A percentile compares a stretch with the other conserved stretches of the same genome.
Evolutionary conservation across 305 asterid species (phyloP).

Genomic region (Fraxinus greggii): DNA sequence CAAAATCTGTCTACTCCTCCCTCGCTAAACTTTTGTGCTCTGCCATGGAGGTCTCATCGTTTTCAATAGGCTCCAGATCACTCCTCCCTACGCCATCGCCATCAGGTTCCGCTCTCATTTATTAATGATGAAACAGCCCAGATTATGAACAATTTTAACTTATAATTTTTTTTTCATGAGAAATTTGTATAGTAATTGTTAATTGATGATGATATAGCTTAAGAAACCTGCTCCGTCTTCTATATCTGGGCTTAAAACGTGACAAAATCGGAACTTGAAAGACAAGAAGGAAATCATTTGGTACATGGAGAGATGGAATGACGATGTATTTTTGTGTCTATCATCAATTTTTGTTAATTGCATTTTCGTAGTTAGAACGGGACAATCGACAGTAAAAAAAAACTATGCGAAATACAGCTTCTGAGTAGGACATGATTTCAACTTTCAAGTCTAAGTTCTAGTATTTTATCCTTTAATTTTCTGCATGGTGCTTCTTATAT

Average conservation of each 20-base stretch:
- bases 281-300: not conserved
- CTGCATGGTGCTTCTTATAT: constrained; percentile 1
- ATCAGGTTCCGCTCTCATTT: constrained; percentile 35
- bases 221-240: not conserved
- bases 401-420: not conserved
- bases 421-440: not conserved
- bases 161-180: not conserved
- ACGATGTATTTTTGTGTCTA: not conserved
- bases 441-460: not conserved
- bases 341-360: not conserved
- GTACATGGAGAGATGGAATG: not conserved
- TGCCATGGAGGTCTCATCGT: constrained; percentile 53
- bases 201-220: not conserved
- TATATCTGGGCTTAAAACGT: not conserved
- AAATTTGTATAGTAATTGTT: not conserved
- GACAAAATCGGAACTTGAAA: not conserved
- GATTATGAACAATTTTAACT: not conserved
- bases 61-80: constrained; percentile 38
- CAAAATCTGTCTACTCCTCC: not conserved
- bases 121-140: not conserved
- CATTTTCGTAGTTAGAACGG: not conserved
- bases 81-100: constrained; percentile 32
- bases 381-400: not conserved
- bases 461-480: not conserved
- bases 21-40: constrained; percentile 11